Evolutionary conservation across 345 rosid species (phyloP).

Genomic region (Rhizophora apiculata): DNA sequence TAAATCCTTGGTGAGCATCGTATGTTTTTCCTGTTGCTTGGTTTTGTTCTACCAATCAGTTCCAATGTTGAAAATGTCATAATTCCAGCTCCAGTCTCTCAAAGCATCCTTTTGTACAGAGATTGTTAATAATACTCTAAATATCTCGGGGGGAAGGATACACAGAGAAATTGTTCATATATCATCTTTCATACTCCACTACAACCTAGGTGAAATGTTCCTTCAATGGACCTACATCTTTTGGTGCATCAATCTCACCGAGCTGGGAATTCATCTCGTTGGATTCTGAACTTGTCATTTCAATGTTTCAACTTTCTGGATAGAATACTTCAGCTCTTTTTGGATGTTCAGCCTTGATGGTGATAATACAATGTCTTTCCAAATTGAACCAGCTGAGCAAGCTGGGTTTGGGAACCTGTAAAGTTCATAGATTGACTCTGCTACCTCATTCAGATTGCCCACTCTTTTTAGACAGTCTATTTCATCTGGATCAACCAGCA

Average conservation of each 20-base stretch:
- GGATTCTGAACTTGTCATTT: background rate
- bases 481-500: conserved; percentile 88
- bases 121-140: no score
- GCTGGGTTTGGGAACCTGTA: conserved; percentile 70
- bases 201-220: conserved; percentile 12
- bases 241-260: conserved; percentile 6
- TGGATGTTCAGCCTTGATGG: conserved; percentile 82
- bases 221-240: conserved; percentile 6
- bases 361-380: conserved; percentile 93
- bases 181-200: conserved; percentile 1
- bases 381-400: conserved; percentile 68
- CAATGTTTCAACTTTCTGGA: conserved; percentile 54
- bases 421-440: conserved; percentile 75
- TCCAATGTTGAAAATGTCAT: no score
- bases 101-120: no score
- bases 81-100: no score
- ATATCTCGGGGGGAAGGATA: no score
- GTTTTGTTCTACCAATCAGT: no score
- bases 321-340: conserved; percentile 61
- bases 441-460: conserved; percentile 63
- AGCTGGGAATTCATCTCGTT: conserved; percentile 6
- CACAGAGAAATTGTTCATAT: conserved; percentile 2
- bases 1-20: no score
- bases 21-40: no score
- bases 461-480: conserved; percentile 61